Conservation (phyloP, 169 alveolate species). For the Plasmodium fragile region DNA sequence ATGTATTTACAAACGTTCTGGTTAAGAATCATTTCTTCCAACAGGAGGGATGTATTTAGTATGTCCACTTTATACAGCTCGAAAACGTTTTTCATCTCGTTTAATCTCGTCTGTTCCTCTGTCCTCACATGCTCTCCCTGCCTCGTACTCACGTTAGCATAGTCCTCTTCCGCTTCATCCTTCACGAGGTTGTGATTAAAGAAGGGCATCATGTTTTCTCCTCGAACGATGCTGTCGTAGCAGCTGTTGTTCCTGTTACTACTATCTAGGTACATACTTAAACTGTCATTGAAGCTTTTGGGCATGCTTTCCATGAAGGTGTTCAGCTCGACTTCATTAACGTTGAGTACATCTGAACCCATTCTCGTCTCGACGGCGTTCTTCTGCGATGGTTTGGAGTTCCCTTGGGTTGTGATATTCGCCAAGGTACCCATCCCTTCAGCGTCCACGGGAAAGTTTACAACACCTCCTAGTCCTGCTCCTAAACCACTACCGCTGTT, state of each 20-base stretch:
- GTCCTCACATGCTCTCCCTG: background rate
- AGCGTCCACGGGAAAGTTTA: background rate
- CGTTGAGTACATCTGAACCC: background rate
- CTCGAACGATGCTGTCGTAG: background rate
- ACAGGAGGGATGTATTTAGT: conserved; percentile 30
- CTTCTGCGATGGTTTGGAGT: background rate
- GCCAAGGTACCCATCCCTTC: background rate
- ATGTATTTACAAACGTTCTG: conserved; percentile 31
- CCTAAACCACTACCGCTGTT: background rate
- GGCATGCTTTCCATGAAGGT: background rate
- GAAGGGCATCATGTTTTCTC: background rate
- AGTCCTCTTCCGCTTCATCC: background rate
- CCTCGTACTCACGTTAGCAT: no score
- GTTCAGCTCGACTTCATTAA: conserved; percentile 11
- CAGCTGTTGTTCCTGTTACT: background rate
- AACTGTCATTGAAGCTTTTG: conserved; percentile 25
- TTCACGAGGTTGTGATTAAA: background rate
- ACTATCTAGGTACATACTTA: conserved; percentile 1
- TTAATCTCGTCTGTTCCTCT: background rate
- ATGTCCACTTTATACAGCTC: conserved; percentile 38
- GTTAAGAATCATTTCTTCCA: conserved; percentile 58
- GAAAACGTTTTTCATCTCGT: conserved; percentile 4
- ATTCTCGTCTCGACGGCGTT: background rate
- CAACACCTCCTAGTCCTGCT: background rate
- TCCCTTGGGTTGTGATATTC: background rate